Evolutionary conservation across 2,329 filamentous ascomycete species (phyloP), one percentile per base, ranked within the genome.

Genomic region (Trichoderma harzianum): DNA sequence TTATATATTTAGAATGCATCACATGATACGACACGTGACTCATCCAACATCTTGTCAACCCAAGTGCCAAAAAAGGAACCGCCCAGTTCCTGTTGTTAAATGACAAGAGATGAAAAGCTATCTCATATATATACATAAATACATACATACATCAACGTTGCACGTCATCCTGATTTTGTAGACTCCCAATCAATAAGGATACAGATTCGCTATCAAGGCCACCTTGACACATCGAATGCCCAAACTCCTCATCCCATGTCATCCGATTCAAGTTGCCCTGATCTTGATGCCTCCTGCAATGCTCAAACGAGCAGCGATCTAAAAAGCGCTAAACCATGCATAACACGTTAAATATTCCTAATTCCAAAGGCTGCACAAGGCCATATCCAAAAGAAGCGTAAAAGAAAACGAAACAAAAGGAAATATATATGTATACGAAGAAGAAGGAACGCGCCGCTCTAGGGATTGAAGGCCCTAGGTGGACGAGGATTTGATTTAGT

Each of bases 401-500:
- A 39, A 6, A 18, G 7, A 39, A 55, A 43, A 63, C 18, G 3
- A 51, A 70, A 32, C 58, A 16, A 2, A 64, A 57, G 11, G 62
- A n/a, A 11, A 32, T 39, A 34, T 69, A 51, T 57, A 68, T 34
- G 62, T 62, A 62, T 36, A 55, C 5, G 10, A 61, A 55, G 16
- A 26, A 34, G 26, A 51, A 34, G 34, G 21, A 62, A 34, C 53
- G 39, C 43, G 65, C 10, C n/a, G 28, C 8, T 16, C 30, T 10
- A 14, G 28, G 11, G 14, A 11, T 14, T 18, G 12, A 11, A 10
- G 21, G 6, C 8, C 28, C 16, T 18, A n/a, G 18, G 47, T 14
- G 30, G n/a, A 21, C 28, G 60, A 30, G 39, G 14, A 60, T 77
- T 70, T 78, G 47, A 63, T 75, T 71, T 71, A 80, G 65, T 74